Conservation (phyloP, 2,329 filamentous ascomycete species). For the Aschersonia sp. region DNA sequence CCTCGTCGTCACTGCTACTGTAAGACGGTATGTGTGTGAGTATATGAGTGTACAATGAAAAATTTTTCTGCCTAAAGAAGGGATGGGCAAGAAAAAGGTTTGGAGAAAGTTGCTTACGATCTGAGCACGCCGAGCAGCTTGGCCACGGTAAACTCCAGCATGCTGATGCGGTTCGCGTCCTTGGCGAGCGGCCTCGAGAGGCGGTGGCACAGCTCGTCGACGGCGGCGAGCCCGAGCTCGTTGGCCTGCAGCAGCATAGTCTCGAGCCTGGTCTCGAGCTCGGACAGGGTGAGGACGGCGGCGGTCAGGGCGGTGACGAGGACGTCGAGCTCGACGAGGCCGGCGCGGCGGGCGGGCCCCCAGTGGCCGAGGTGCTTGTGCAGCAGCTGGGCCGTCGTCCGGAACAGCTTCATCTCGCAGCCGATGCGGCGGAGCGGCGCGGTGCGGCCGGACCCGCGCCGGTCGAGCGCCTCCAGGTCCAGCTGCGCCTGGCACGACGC, state of each 20-base stretch:
- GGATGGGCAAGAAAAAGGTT: neutral
- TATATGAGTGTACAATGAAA: too few relatives aligned
- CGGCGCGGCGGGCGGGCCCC: slow-evolving; percentile 3
- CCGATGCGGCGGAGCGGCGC: slow-evolving; percentile 1
- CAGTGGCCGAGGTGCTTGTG: slow-evolving; percentile 7
- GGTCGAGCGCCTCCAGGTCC: slow-evolving; percentile 3
- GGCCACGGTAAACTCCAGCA: slow-evolving; percentile 5
- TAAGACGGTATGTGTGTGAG: neutral
- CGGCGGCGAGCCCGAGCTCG: neutral
- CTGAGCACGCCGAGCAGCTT: slow-evolving; percentile 7
- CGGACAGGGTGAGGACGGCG: slow-evolving; percentile 6
- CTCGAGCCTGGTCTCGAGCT: slow-evolving; percentile 5
- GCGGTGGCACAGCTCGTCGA: slow-evolving; percentile 2
- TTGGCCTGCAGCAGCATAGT: slow-evolving; percentile 1
- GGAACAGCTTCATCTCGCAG: slow-evolving; percentile 4
- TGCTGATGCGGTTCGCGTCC: slow-evolving; percentile 5
- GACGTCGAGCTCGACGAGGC: slow-evolving; percentile 7
- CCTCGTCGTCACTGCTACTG: slow-evolving; percentile 6
- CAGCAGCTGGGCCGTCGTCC: slow-evolving; percentile 6
- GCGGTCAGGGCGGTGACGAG: slow-evolving; percentile 7
- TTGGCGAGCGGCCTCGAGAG: slow-evolving; percentile 1
- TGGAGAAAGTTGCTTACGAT: slow-evolving; percentile 4
- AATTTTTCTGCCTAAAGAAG: too few relatives aligned
- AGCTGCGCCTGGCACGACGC: slow-evolving; percentile 4
- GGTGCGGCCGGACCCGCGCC: neutral